phyloP scores from a whole-genome alignment of 2,329 filamentous ascomycete genomes.

The Knufia fluminis region DNA sequence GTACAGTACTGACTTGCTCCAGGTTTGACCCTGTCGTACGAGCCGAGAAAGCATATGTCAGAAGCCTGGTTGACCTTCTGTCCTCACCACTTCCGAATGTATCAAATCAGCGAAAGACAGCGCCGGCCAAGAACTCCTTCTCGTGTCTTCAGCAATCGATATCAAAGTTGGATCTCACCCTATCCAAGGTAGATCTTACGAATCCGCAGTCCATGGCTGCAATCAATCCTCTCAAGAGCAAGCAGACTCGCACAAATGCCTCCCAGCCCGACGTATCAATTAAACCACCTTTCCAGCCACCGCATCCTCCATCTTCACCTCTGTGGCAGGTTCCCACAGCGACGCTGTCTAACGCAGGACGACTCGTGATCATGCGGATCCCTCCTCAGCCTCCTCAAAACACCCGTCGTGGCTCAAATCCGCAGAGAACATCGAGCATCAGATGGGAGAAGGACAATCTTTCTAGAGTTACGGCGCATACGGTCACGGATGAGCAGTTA shows the following conservation, averaged over 20 bases:
- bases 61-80: constrained; percentile 62
- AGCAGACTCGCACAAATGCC: neutral
- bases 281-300: neutral
- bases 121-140: neutral
- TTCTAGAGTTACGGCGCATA: constrained; percentile 52
- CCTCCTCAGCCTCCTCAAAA: constrained; percentile 5
- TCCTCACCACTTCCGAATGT: constrained; percentile 35
- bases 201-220: neutral
- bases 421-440: constrained; percentile 28
- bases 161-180: constrained; percentile 11
- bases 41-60: constrained; percentile 67
- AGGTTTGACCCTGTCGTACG: constrained; percentile 70
- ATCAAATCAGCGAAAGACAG: neutral
- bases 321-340: constrained; percentile 57
- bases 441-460: constrained; percentile 25
- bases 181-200: constrained; percentile 6
- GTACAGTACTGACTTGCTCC: too few species aligned
- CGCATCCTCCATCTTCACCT: neutral
- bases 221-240: neutral
- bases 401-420: constrained; percentile 27
- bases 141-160: constrained; percentile 1
- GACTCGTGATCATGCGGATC: constrained; percentile 55
- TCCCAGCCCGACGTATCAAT: constrained; percentile 21
- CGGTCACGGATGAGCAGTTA: constrained; percentile 59
- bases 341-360: constrained; percentile 60